A percentile compares a stretch with the other conserved stretches of the same genome.
Evolutionary conservation across 345 rosid species (phyloP).

Genomic region (Microthlaspi erraticum): DNA sequence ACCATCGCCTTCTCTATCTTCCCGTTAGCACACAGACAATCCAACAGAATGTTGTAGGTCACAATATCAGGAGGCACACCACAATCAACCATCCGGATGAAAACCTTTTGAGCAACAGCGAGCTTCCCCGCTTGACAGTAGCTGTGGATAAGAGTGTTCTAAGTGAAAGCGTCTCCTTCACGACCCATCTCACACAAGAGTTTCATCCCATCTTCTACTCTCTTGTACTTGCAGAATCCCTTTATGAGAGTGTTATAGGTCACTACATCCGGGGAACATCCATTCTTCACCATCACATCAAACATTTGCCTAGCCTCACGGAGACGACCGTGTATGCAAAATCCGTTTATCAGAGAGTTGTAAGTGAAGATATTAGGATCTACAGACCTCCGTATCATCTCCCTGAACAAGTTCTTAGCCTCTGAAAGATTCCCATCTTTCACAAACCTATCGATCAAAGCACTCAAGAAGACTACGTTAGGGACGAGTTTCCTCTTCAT

Average conservation of each 20-base stretch:
- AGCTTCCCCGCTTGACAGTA: slow-evolving; percentile 29
- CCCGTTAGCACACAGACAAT: slow-evolving; percentile 30
- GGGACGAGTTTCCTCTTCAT: slow-evolving; percentile 19
- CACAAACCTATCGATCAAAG: slow-evolving; percentile 21
- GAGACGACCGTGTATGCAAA: slow-evolving; percentile 15
- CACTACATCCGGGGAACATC: slow-evolving; percentile 20
- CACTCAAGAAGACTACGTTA: slow-evolving; percentile 22
- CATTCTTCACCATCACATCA: slow-evolving; percentile 7
- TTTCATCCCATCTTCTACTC: slow-evolving; percentile 35
- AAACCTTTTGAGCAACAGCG: slow-evolving; percentile 26
- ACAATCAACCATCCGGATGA: slow-evolving; percentile 26
- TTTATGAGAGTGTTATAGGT: slow-evolving; percentile 37
- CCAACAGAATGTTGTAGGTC: slow-evolving; percentile 37
- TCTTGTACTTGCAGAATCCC: slow-evolving; percentile 30
- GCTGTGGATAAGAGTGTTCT: slow-evolving; percentile 40
- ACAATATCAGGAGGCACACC: slow-evolving; percentile 35
- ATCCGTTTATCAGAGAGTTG: slow-evolving; percentile 35
- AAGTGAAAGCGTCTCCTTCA: slow-evolving; percentile 33
- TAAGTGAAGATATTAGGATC: slow-evolving; percentile 30
- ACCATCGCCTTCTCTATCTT: slow-evolving; percentile 35
- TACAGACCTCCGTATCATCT: slow-evolving; percentile 32
- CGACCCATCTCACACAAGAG: slow-evolving; percentile 26
- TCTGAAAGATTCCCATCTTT: slow-evolving; percentile 16
- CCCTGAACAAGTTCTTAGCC: slow-evolving; percentile 27
- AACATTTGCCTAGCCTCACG: slow-evolving; percentile 17